Evolutionary conservation across 768 basidiomycete species (phyloP).

Genomic region (Lactifluus echinatus): DNA sequence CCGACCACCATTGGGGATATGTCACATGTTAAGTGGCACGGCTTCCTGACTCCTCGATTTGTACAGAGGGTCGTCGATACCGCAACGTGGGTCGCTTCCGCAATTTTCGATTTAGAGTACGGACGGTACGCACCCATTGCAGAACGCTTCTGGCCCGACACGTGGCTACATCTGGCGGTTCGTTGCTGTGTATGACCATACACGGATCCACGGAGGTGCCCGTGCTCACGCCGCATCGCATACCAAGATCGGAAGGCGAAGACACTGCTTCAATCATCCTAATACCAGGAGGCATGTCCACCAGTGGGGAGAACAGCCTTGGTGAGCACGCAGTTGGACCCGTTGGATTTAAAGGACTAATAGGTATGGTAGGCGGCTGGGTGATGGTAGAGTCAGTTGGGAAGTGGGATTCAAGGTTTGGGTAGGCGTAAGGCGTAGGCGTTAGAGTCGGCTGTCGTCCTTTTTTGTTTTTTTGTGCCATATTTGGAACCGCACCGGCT

Average conservation of each 20-base stretch:
- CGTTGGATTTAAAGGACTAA: not conserved
- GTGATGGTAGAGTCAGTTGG: slow-evolving; percentile 38
- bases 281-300: slow-evolving; percentile 7
- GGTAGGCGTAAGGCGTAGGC: slow-evolving; percentile 23
- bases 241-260: slow-evolving; percentile 43
- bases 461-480: not conserved
- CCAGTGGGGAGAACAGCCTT: not conserved
- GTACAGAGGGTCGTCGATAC: slow-evolving; percentile 43
- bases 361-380: slow-evolving; percentile 28
- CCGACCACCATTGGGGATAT: slow-evolving; percentile 38
- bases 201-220: slow-evolving; percentile 41
- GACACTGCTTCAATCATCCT: slow-evolving; percentile 40
- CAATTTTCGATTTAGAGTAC: too few species aligned
- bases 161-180: not conserved
- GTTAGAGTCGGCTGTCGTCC: not conserved
- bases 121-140: not conserved
- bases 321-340: not conserved
- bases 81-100: slow-evolving; percentile 31
- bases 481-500: not conserved
- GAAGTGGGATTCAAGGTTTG: slow-evolving; percentile 36
- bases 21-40: slow-evolving; percentile 51
- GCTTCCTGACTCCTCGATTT: slow-evolving; percentile 45
- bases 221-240: slow-evolving; percentile 34
- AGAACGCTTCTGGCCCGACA: not conserved
- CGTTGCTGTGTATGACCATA: slow-evolving; percentile 38